Percentiles rank a stretch among this genome's conserved stretches.
Evolutionary conservation across 2,329 filamentous ascomycete genomes (phyloP).

Genomic region (Ceratocystis harringtonii): DNA sequence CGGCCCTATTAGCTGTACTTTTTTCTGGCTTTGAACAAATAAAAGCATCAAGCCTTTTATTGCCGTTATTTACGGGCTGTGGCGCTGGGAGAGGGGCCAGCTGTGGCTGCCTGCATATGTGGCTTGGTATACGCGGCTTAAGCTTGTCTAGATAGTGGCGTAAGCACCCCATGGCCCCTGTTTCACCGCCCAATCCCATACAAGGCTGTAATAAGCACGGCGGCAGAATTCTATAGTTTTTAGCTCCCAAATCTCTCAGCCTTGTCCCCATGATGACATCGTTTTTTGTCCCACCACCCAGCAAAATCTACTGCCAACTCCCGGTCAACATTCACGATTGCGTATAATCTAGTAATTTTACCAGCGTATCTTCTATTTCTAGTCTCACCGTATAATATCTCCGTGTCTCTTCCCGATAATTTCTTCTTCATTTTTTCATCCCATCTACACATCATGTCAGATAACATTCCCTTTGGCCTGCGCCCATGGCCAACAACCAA

Average conservation of each 20-base stretch:
- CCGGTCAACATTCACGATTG: neutral
- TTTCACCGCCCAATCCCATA: neutral
- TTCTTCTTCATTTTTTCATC: no score
- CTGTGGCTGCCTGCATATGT: neutral
- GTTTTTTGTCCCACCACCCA: neutral
- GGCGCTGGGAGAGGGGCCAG: neutral
- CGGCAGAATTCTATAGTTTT: constrained; percentile 2
- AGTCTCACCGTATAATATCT: no score
- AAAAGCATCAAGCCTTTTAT: neutral
- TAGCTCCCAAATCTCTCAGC: neutral
- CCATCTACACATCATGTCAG: constrained; percentile 6
- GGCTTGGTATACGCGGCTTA: neutral
- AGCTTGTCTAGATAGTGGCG: no score
- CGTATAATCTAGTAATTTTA: neutral
- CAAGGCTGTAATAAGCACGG: neutral
- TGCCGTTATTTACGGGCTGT: neutral
- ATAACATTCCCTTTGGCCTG: constrained; percentile 16
- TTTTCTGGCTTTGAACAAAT: neutral
- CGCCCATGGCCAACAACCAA: constrained; percentile 28
- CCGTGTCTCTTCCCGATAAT: no score
- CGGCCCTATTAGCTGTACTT: constrained; percentile 11
- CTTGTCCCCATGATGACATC: neutral
- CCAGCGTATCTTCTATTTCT: no score
- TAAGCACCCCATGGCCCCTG: neutral
- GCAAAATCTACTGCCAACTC: no score